phyloP scores from a whole-genome alignment of 73 alveolate species.

The Effrenium voratum region DNA sequence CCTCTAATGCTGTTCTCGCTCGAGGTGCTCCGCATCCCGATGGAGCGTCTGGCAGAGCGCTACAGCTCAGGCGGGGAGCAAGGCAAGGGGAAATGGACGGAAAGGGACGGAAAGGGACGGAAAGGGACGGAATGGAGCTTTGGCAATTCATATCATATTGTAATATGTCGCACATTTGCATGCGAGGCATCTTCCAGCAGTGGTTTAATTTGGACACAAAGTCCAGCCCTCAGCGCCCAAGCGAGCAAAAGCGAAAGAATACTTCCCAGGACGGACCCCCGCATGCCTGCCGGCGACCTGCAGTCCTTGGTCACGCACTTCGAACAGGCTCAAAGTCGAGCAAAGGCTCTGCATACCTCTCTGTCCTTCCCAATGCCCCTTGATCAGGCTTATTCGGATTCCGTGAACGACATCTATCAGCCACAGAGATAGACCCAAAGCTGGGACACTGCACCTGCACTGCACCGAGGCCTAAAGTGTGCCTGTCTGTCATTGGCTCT shows the following conservation, averaged over 20 bases:
- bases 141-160: background rate
- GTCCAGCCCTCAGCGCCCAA: background rate
- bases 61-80: constrained; percentile 52
- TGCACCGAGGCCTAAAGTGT: constrained; percentile 71
- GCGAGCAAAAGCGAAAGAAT: background rate
- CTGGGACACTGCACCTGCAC: background rate
- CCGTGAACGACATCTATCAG: constrained; percentile 87
- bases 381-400: constrained; percentile 60
- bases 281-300: constrained; percentile 85
- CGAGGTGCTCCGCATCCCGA: constrained; percentile 76
- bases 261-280: constrained; percentile 54
- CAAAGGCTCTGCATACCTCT: background rate
- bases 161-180: background rate
- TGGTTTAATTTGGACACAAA: constrained; percentile 93
- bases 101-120: no score
- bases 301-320: constrained; percentile 88
- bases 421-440: background rate
- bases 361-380: background rate
- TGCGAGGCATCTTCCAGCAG: constrained; percentile 94
- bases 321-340: constrained; percentile 39
- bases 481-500: constrained; percentile 89
- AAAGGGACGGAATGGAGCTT: background rate
- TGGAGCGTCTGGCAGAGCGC: constrained; percentile 88
- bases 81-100: no score
- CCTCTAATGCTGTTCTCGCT: background rate